These are phyloP conservation scores for Amesomyces nigricolor DNA, from an alignment of 2,329 filamentous ascomycete genomes.

Conservation along the genomic window DNA sequence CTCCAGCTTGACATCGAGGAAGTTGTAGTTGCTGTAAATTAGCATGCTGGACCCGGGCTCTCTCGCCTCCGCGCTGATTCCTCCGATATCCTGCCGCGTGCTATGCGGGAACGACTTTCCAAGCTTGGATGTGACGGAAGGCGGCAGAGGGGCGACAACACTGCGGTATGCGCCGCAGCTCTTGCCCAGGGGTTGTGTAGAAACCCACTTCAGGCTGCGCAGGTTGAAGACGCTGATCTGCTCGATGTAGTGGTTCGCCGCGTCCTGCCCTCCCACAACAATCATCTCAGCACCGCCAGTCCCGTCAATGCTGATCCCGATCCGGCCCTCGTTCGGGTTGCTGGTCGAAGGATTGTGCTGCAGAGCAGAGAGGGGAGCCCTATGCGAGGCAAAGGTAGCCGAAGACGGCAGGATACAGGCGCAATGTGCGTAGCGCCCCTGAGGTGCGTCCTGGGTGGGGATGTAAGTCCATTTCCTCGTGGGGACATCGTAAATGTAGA, in stretches of 20 bases:
- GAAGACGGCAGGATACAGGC: conserved; percentile 87
- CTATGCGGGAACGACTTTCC: conserved; percentile 51
- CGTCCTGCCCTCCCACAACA: conserved; percentile 92
- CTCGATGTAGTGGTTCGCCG: conserved; percentile 97
- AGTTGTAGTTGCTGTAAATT: conserved; percentile 99
- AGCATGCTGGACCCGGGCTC: conserved; percentile 71
- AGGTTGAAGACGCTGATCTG: conserved; percentile 98
- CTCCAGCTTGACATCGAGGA: conserved; percentile 92
- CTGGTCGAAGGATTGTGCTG: conserved; percentile 79
- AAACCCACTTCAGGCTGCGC: conserved; percentile 90
- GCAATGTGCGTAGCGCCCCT: conserved; percentile 94
- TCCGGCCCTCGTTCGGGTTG: conserved; percentile 80
- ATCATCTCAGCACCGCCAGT: conserved; percentile 94
- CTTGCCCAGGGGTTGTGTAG: conserved; percentile 77
- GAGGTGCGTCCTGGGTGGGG: conserved; percentile 71
- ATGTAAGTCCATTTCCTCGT: conserved; percentile 82
- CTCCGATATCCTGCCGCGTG: conserved; percentile 37
- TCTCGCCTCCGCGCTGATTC: conserved; percentile 49
- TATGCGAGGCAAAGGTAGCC: conserved; percentile 77
- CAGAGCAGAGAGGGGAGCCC: conserved; percentile 77
- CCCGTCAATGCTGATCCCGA: conserved; percentile 86
- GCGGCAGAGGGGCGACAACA: conserved; percentile 78
- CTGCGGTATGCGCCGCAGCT: conserved; percentile 96
- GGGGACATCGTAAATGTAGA: conserved; percentile 87
- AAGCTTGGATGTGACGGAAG: conserved; percentile 58